Evolutionary conservation across 2,329 filamentous ascomycete species (phyloP), one percentile per base, ranked within the genome.

Genomic region (Neocucurbitaria cava): DNA sequence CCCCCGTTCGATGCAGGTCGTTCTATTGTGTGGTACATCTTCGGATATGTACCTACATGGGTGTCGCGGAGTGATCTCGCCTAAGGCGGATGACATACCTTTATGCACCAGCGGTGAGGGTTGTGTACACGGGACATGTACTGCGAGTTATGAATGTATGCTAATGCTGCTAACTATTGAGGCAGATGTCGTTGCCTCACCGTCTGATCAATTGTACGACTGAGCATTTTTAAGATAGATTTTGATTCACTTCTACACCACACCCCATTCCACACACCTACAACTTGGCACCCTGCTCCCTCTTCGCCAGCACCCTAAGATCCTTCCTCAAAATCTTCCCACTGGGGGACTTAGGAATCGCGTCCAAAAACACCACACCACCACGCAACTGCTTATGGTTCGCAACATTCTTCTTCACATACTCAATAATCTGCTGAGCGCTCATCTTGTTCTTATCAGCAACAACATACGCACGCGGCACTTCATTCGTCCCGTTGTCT

Each of bases 381-480:
- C 74, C 74, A 21, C 72, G 66, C 28, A 76, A 51, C 54, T 71
- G 69, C 64, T 77, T 77, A 45, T 77, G 58, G 1, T 58, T 58
- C 15, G 74, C 71, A 17, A 74, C 69, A 21, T 69, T 69, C 15
- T 33, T 40, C 63, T 70, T 74, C 2, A 76, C 70, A 39, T 45
- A 76, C 41, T 64, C 62, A 46, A 64, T 56, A 39, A 81, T 75
- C 28, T 72, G 46, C 44, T 68, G 46, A 4, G 41, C 72, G 28
- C 31, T 66, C 42, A 71, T 70, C 66, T 63, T 70, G 31, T 46
- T 64, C 48, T 50, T 45, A 49, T 68, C 71, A n/a, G 68, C 75
- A n/a, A 80, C 77, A 28, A 80, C 71, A 59, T 79, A 80, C 13
- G 77, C 78, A 26, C 77, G 54, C 1, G 78, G 78, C 4, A 77